Evolutionary conservation across 345 rosid genomes (phyloP).

Genomic region (Fremontodendron californicum): DNA sequence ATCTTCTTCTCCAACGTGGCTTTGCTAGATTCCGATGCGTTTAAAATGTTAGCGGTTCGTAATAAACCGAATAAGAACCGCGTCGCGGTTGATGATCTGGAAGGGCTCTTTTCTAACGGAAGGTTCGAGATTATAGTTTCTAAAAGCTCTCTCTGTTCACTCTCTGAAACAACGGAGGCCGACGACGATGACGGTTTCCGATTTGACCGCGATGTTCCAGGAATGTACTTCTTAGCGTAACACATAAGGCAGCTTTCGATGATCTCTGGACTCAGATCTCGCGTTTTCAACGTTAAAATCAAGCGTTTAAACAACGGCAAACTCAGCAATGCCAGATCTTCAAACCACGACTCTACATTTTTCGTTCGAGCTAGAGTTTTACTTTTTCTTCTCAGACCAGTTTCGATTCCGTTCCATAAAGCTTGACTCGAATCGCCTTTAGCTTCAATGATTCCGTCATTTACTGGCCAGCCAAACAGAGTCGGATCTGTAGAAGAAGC

Average conservation of each 20-base stretch:
- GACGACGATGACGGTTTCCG: constrained; percentile 61
- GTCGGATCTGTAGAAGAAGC: constrained; percentile 73
- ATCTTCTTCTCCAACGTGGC: constrained; percentile 70
- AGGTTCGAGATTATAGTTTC: constrained; percentile 66
- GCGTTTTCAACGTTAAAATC: constrained; percentile 53
- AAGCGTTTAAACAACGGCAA: constrained; percentile 50
- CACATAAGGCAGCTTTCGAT: constrained; percentile 75
- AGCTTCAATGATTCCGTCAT: constrained; percentile 31
- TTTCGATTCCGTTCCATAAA: constrained; percentile 57
- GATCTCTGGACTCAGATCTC: constrained; percentile 55
- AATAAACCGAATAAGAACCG: constrained; percentile 69
- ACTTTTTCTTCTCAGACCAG: constrained; percentile 37
- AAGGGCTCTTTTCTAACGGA: constrained; percentile 49
- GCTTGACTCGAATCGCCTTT: constrained; percentile 31
- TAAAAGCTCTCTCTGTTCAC: constrained; percentile 70
- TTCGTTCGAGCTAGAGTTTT: constrained; percentile 31
- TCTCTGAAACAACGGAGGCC: constrained; percentile 45
- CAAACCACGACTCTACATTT: constrained; percentile 57
- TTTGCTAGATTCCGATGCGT: constrained; percentile 64
- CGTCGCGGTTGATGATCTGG: constrained; percentile 54
- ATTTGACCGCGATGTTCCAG: constrained; percentile 69
- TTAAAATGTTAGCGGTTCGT: constrained; percentile 76
- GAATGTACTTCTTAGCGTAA: constrained; percentile 77
- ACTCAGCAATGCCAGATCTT: constrained; percentile 59
- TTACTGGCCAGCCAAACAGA: constrained; percentile 92